Conservation (phyloP, 2,329 filamentous ascomycete species). For the Colletotrichum noveboracense region DNA sequence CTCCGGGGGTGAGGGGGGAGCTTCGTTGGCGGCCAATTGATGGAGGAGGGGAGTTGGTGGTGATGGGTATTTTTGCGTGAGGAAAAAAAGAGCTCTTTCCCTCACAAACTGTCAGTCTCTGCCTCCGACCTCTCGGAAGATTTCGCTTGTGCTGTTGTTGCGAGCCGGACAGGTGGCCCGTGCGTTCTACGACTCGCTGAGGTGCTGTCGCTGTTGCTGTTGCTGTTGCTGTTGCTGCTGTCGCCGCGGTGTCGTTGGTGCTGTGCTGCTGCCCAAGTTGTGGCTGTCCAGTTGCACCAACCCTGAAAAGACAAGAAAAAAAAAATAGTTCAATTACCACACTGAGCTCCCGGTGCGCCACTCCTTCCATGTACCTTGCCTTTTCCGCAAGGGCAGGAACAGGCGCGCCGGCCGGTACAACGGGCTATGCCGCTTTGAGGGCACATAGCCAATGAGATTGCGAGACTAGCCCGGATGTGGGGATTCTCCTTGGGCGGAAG, state of each 20-base stretch:
- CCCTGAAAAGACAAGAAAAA: background rate
- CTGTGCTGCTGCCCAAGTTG: background rate
- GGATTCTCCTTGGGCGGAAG: background rate
- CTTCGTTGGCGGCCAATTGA: slow-evolving; percentile 38
- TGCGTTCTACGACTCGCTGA: background rate
- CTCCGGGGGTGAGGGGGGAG: slow-evolving; percentile 30
- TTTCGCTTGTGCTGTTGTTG: slow-evolving; percentile 39
- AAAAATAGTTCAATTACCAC: background rate
- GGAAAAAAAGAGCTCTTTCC: slow-evolving; percentile 22
- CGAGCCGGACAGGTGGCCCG: slow-evolving; percentile 21
- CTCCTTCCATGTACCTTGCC: background rate
- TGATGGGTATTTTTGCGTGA: slow-evolving; percentile 23
- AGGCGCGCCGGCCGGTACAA: background rate
- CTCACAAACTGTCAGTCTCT: slow-evolving; percentile 1
- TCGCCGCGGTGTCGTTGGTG: background rate
- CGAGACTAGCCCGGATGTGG: background rate
- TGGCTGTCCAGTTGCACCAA: background rate
- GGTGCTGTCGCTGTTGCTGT: no score
- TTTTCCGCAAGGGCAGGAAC: background rate
- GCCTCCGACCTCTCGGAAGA: slow-evolving; percentile 44
- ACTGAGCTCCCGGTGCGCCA: background rate
- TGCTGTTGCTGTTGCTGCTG: background rate
- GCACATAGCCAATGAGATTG: background rate
- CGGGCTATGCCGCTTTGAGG: slow-evolving; percentile 1
- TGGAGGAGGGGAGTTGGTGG: slow-evolving; percentile 27